phyloP scores from a whole-genome alignment of 805 yeast species.

The Pichia occidentalis region DNA sequence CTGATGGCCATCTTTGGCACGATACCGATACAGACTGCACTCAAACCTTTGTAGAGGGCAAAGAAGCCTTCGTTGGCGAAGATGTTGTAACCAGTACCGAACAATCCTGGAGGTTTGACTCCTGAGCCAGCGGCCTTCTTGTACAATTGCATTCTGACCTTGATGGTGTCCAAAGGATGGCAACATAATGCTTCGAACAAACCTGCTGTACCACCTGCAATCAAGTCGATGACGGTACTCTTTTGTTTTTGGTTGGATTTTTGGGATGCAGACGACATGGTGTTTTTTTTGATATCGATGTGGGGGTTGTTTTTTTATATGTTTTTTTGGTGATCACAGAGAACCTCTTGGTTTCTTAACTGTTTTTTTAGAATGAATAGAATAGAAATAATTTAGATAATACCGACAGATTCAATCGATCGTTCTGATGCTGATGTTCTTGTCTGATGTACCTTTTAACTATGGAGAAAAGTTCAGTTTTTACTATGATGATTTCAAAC shows the following conservation, averaged over 20 bases:
- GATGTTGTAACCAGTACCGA: conserved; percentile 73
- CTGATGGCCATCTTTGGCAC: conserved; percentile 98
- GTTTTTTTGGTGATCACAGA: too few relatives aligned
- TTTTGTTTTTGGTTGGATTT: conserved; percentile 22
- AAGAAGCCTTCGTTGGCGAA: conserved; percentile 74
- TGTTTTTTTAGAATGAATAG: too few relatives aligned
- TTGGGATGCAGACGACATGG: conserved; percentile 16
- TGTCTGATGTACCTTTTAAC: too few relatives aligned
- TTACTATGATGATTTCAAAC: too few relatives aligned
- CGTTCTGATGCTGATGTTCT: too few relatives aligned
- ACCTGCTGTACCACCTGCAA: conserved; percentile 97
- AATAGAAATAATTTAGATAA: too few relatives aligned
- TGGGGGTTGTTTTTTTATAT: background rate
- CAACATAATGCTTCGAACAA: conserved; percentile 95
- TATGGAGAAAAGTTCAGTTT: too few relatives aligned
- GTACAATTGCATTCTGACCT: conserved; percentile 93
- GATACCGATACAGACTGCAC: conserved; percentile 95
- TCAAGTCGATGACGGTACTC: conserved; percentile 53
- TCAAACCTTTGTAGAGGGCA: conserved; percentile 90
- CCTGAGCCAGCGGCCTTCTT: conserved; percentile 47
- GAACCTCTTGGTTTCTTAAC: too few relatives aligned
- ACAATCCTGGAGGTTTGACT: conserved; percentile 74
- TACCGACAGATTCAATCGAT: too few relatives aligned
- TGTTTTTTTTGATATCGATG: too few relatives aligned
- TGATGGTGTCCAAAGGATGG: conserved; percentile 96